Percentiles rank a stretch among this genome's conserved stretches.
These are phyloP conservation scores for Rhododendron molle DNA, from an alignment of 148 eudicot species.

Conservation along the genomic window DNA sequence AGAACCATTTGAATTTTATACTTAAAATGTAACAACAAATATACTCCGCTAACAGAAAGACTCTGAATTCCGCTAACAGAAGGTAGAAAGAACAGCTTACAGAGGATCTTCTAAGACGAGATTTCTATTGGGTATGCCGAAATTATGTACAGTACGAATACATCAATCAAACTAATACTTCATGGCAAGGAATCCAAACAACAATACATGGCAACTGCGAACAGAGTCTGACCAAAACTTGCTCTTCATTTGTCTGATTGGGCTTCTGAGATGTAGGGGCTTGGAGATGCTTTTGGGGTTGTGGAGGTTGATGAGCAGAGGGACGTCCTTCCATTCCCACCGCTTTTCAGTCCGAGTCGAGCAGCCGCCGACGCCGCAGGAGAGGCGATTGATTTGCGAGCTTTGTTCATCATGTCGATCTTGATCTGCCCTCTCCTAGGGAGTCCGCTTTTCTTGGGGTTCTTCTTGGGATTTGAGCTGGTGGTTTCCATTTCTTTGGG, in stretches of 20 bases:
- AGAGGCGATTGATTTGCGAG: conserved; percentile 4
- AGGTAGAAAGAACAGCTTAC: neutral
- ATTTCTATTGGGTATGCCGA: neutral
- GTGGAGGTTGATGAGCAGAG: conserved; percentile 2
- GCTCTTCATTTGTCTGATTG: conserved; percentile 3
- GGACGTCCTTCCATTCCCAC: neutral
- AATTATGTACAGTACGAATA: neutral
- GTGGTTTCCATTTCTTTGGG: conserved; percentile 12
- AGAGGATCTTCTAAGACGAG: neutral
- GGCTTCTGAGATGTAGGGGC: conserved; percentile 9
- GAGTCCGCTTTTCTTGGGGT: conserved; percentile 1
- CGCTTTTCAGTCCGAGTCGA: neutral
- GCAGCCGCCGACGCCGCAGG: neutral
- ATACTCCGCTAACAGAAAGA: neutral
- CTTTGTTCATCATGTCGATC: neutral
- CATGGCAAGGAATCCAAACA: neutral
- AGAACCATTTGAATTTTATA: too few species aligned
- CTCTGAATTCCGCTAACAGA: neutral
- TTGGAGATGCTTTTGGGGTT: conserved; percentile 13
- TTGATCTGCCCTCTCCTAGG: conserved; percentile 24
- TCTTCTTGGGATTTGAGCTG: neutral
- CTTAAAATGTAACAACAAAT: too few species aligned
- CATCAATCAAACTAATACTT: neutral
- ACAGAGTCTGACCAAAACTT: neutral
- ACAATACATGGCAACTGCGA: neutral